Base-by-base conservation (phyloP, 2,329 filamentous ascomycete species). In the Neoarthrinium moseri region DNA sequence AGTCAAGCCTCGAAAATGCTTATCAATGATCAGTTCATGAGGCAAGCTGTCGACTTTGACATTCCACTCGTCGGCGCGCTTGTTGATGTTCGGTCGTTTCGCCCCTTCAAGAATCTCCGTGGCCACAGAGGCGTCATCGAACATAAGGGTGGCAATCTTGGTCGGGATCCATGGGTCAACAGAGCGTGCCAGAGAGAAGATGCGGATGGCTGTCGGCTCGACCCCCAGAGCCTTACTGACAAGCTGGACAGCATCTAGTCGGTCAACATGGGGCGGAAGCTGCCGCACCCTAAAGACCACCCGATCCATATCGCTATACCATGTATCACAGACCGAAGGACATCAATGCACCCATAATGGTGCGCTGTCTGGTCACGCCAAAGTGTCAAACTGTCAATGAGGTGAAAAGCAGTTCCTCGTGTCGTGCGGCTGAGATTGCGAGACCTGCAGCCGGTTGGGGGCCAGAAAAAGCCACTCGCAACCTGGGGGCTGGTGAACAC, bases 321-420 rank as follows among this genome's bases (percentile, higher is more conserved):
- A n/a, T n/a, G n/a, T n/a, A n/a, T n/a, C n/a, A n/a, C n/a, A n/a
- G n/a, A n/a, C n/a, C n/a, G n/a, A n/a, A n/a, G n/a, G n/a, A n/a
- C n/a, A n/a, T n/a, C n/a, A n/a, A n/a, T n/a, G n/a, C n/a, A n/a
- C n/a, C n/a, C n/a, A n/a, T n/a, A n/a, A n/a, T n/a, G n/a, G n/a
- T n/a, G n/a, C 4, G 78, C 86, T 52, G 68, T 87, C 22, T 84
- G 89, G 55, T 65, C 89, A 12, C 86, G 89, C 57, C 82, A 85
- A 65, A 58, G 77, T 62, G n/a, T 17, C 36, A 15, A n/a, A 2
- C 6, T 12, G 1, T n/a, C 84, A 1, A 82, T 81, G 0, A 66
- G 78, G 37, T 89, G 84, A 85, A 85, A 88, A 61, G 78, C 77
- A 7, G 84, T 89, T 56, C 74, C 89, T n/a, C n/a, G n/a, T n/a